A percentile compares a stretch with the other conserved stretches of the same genome.
These are phyloP conservation scores for Paragyromitra xinjiangensis DNA, from an alignment of 495 filamentous ascomycete genomes.

Conservation along the genomic window DNA sequence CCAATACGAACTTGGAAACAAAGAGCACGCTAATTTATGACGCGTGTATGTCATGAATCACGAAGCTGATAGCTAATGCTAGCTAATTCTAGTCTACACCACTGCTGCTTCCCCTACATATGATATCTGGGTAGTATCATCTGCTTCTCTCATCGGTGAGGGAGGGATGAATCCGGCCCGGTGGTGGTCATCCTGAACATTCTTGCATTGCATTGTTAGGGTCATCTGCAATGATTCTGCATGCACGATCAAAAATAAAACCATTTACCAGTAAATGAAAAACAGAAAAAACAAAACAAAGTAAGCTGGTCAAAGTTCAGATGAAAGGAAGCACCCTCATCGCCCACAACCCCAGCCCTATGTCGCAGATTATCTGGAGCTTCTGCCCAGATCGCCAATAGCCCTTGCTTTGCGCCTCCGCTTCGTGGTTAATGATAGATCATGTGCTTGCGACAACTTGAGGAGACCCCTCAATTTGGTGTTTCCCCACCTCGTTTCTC, in stretches of 20 bases:
- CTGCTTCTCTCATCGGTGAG: conserved; percentile 31
- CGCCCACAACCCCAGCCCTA: conserved; percentile 17
- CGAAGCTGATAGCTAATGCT: conserved; percentile 27
- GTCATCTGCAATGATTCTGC: conserved; percentile 42
- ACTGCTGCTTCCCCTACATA: conserved; percentile 33
- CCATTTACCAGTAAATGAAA: conserved; percentile 16
- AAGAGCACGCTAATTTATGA: conserved; percentile 34
- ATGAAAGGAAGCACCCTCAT: conserved; percentile 31
- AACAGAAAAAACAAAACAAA: conserved; percentile 24
- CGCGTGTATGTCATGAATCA: conserved; percentile 38
- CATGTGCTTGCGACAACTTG: conserved; percentile 32
- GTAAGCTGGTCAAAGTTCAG: conserved; percentile 31
- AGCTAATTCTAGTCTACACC: conserved; percentile 22
- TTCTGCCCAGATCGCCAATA: conserved; percentile 23
- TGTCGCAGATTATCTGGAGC: conserved; percentile 21
- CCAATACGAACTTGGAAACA: conserved; percentile 15
- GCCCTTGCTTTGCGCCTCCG: not conserved
- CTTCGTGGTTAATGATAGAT: conserved; percentile 18
- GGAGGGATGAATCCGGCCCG: conserved; percentile 12
- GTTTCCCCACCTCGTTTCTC: conserved; percentile 20
- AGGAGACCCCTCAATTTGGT: not conserved
- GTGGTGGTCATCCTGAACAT: conserved; percentile 45
- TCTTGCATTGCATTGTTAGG: conserved; percentile 19
- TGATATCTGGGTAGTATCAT: conserved; percentile 35
- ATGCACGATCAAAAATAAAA: conserved; percentile 22